phyloP scores from a whole-genome alignment of 208 protist species.

The Leishmania major region DNA sequence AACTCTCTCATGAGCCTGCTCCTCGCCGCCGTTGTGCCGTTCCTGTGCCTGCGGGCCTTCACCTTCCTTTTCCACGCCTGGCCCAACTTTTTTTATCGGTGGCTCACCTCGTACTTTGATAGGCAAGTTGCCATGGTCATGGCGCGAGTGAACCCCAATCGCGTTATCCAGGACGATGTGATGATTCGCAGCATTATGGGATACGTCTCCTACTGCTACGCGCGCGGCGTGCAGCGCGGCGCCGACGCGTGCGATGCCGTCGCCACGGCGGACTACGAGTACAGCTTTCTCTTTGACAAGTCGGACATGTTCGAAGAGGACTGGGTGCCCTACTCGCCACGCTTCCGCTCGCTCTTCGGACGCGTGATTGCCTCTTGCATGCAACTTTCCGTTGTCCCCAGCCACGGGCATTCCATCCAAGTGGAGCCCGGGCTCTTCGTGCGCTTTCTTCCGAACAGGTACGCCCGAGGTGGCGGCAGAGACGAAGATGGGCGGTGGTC shows the following conservation, averaged over 20 bases:
- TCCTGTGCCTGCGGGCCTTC: slow-evolving; percentile 31
- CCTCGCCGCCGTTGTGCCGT: slow-evolving; percentile 43
- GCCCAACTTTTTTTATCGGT: slow-evolving; percentile 41
- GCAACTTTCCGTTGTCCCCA: slow-evolving; percentile 45
- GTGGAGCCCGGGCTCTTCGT: slow-evolving; percentile 83
- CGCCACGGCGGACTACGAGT: slow-evolving; percentile 26
- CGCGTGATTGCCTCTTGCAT: slow-evolving; percentile 34
- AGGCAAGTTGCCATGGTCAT: slow-evolving; percentile 34
- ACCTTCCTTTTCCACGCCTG: slow-evolving; percentile 53
- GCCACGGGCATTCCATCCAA: slow-evolving; percentile 50
- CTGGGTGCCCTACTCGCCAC: slow-evolving; percentile 30
- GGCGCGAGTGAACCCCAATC: slow-evolving; percentile 26
- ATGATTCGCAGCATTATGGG: slow-evolving; percentile 27
- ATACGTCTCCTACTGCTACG: slow-evolving; percentile 36
- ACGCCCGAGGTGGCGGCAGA: background rate
- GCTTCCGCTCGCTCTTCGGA: slow-evolving; percentile 30
- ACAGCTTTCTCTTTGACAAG: slow-evolving; percentile 24
- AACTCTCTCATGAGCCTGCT: slow-evolving; percentile 35
- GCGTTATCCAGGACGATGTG: slow-evolving; percentile 25
- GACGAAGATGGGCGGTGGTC: background rate
- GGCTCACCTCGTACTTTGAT: slow-evolving; percentile 22
- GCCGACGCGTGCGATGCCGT: slow-evolving; percentile 28
- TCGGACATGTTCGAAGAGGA: slow-evolving; percentile 22
- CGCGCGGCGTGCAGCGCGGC: slow-evolving; percentile 10
- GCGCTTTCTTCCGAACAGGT: background rate